Base-by-base conservation (phyloP, 2,329 filamentous ascomycete species). In the Bipolaris gigantea region DNA sequence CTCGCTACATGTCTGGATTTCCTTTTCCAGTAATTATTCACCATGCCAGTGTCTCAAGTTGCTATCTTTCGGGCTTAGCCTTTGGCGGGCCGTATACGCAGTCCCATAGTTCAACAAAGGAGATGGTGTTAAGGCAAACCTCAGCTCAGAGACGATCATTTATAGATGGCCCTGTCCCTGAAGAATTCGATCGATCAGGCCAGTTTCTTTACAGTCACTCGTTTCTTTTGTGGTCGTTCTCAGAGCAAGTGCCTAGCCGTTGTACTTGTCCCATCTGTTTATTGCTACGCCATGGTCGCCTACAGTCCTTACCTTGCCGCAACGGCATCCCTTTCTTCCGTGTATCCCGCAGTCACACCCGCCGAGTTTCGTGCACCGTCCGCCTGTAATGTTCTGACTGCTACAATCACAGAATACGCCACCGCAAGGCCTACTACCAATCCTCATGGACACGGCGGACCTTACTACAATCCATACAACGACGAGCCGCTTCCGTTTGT, bases 381-480 rank as follows among this genome's bases (percentile, higher is more conserved):
- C 6, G 46, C 53, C 21, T 63, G 58, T 39, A 40, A 58, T 34
- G 38, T 57, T 10, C 53, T 52, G 9, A 63, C 57, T 11, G 57
- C 55, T 6, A 62, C 57, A 10, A 54, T 60, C 27, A 64, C 55
- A 13, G 36, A 60, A 34, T 60, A 65, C 23, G 56, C 61, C 13
- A 60, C 62, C 18, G 59, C 59, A 3, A 47, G 56, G 21, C 56
- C 64, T 3, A 65, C 59, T 6, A 57, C 50, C 10, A 63, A 63
- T 21, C 16, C 56, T 32, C 60, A 66, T 30, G 67, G 61, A n/a
- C 67, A 70, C 21, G 67, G 67, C 19, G 69, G 69, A 9, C 66
- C 63, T 1, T 69, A 70, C 35, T 59, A 66, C 41, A 72, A 72
- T 35, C 64, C 67, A 4, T 70, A 71, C 52, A 68, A 72, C 42